Percentiles rank a stretch among this genome's conserved stretches.
phyloP scores from a whole-genome alignment of 23 red algal species.

The Gracilaria domingensis region DNA sequence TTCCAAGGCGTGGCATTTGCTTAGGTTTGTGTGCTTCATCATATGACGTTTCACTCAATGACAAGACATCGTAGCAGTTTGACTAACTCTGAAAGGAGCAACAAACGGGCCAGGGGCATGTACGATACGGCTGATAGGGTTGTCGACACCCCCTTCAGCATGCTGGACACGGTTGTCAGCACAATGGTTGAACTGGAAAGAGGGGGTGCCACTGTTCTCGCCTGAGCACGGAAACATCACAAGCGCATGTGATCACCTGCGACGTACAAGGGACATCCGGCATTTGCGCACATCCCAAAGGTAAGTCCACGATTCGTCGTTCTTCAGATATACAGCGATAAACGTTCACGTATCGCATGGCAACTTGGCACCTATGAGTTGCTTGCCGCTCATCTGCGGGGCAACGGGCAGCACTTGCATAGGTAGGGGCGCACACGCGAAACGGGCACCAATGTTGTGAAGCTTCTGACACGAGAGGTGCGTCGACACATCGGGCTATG shows the following conservation, averaged over 20 bases:
- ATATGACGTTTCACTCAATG: too few relatives aligned
- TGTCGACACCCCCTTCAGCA: too few relatives aligned
- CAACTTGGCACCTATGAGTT: constrained; percentile 28
- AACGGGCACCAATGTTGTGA: constrained; percentile 32
- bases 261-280: background rate
- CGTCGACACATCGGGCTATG: constrained; percentile 33
- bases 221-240: constrained; percentile 19
- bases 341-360: background rate
- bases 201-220: constrained; percentile 24
- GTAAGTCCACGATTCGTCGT: constrained; percentile 2
- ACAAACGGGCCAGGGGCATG: too few relatives aligned
- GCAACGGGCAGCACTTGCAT: background rate
- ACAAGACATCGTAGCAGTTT: too few relatives aligned
- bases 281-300: background rate
- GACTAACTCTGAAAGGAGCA: too few relatives aligned
- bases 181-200: constrained; percentile 23
- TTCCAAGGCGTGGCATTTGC: too few relatives aligned
- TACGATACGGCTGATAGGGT: too few relatives aligned
- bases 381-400: constrained; percentile 18
- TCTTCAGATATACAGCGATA: constrained; percentile 27
- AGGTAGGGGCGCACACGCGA: constrained; percentile 31
- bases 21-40: too few relatives aligned
- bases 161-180: background rate
- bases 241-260: constrained; percentile 14
- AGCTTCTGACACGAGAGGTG: constrained; percentile 15